Percentiles rank a stretch among this genome's conserved stretches.
Evolutionary conservation across 441 rosid genomes (phyloP).

Genomic region (Oxalis stricta): DNA sequence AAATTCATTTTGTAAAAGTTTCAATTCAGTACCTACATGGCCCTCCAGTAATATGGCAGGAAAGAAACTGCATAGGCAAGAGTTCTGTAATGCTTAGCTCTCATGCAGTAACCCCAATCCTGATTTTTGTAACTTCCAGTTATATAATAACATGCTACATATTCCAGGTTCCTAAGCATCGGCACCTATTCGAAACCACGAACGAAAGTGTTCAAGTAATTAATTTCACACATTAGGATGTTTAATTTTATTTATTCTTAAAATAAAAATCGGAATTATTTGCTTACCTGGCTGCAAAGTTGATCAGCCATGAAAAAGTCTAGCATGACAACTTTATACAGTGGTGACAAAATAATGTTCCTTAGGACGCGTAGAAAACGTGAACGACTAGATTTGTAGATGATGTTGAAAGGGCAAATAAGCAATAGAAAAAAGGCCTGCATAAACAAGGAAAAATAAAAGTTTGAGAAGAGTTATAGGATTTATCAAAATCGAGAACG

Average conservation of each 20-base stretch:
- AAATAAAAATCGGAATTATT: background rate
- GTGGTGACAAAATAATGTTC: slow-evolving; percentile 78
- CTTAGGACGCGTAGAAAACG: slow-evolving; percentile 53
- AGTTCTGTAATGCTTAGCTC: slow-evolving; percentile 61
- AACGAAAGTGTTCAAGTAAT: too few species aligned
- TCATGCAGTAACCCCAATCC: slow-evolving; percentile 82
- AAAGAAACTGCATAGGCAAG: slow-evolving; percentile 95
- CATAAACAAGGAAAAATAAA: slow-evolving; percentile 7
- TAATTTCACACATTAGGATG: too few species aligned
- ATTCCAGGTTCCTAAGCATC: slow-evolving; percentile 68
- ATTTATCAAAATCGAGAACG: background rate
- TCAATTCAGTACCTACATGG: slow-evolving; percentile 73
- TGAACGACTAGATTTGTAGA: slow-evolving; percentile 65
- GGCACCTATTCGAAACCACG: slow-evolving; percentile 62
- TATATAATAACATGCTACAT: slow-evolving; percentile 79
- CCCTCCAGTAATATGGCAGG: slow-evolving; percentile 96
- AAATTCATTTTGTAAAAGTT: slow-evolving; percentile 7
- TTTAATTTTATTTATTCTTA: too few species aligned
- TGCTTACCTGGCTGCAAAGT: slow-evolving; percentile 78
- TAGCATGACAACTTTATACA: slow-evolving; percentile 91
- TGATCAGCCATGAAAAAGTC: slow-evolving; percentile 99
- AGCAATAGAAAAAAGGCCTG: slow-evolving; percentile 52
- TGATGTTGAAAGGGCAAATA: slow-evolving; percentile 68
- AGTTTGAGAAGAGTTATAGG: background rate
- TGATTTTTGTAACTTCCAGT: slow-evolving; percentile 87